A percentile compares a stretch with the other conserved stretches of the same genome.
These are phyloP conservation scores for Mariannaea sp. DNA, from an alignment of 2,329 filamentous ascomycete species.

Conservation along the genomic window DNA sequence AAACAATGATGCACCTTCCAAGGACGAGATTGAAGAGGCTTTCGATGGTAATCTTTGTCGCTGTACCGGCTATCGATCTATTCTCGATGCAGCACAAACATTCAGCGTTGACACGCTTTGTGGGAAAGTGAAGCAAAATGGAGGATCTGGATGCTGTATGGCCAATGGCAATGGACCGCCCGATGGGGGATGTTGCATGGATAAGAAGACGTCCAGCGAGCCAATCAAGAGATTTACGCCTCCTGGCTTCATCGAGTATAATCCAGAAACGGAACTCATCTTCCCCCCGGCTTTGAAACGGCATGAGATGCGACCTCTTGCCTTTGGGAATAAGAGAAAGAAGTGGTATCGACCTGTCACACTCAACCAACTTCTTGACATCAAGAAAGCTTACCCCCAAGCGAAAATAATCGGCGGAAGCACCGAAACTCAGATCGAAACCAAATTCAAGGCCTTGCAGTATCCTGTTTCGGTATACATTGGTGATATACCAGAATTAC, in stretches of 20 bases:
- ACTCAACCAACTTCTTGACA: conserved; percentile 83
- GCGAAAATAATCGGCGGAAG: conserved; percentile 96
- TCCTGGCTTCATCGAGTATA: conserved; percentile 92
- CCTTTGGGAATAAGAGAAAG: conserved; percentile 94
- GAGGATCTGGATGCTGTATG: conserved; percentile 72
- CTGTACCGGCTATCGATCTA: conserved; percentile 93
- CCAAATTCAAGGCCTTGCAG: conserved; percentile 94
- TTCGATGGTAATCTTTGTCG: conserved; percentile 97
- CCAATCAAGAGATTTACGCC: conserved; percentile 74
- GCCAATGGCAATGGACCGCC: conserved; percentile 56
- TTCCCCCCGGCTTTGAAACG: conserved; percentile 87
- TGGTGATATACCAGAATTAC: conserved; percentile 87
- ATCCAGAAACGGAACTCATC: conserved; percentile 91
- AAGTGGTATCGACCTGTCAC: conserved; percentile 91
- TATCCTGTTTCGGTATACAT: conserved; percentile 91
- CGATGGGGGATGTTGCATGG: conserved; percentile 70
- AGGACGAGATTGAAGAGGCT: conserved; percentile 89
- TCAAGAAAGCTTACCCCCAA: conserved; percentile 82
- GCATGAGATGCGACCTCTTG: conserved; percentile 78
- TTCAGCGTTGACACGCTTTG: conserved; percentile 66
- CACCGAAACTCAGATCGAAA: conserved; percentile 96
- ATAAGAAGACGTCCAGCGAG: conserved; percentile 54
- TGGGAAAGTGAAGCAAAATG: conserved; percentile 50
- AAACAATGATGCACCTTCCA: conserved; percentile 77
- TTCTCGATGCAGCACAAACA: conserved; percentile 90